phyloP scores from a whole-genome alignment of 148 eudicot genomes.

The Limonium bicolor region DNA sequence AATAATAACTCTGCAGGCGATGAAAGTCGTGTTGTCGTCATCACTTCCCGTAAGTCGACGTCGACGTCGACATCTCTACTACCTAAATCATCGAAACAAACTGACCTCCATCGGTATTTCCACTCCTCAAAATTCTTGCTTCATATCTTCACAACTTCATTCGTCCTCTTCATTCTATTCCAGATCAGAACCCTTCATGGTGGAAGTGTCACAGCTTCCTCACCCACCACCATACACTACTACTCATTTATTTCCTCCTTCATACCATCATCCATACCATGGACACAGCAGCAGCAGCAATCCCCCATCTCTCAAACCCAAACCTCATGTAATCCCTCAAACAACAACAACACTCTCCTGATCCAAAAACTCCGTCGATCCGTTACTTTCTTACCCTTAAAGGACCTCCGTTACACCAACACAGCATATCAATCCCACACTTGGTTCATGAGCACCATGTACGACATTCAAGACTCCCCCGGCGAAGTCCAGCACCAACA shows the following conservation, averaged over 20 bases:
- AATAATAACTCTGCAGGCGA: too few relatives aligned
- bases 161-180: background rate
- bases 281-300: background rate
- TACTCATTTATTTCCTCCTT: background rate
- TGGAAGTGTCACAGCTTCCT: too few relatives aligned
- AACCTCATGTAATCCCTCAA: too few relatives aligned
- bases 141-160: background rate
- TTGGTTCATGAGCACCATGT: constrained; percentile 88
- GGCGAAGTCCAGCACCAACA: constrained; percentile 59
- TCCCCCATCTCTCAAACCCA: too few relatives aligned
- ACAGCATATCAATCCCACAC: constrained; percentile 53
- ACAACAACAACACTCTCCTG: too few relatives aligned
- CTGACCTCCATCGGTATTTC: background rate
- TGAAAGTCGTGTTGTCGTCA: too few relatives aligned
- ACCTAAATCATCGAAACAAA: too few relatives aligned
- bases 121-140: background rate
- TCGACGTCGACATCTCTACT: too few relatives aligned
- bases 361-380: constrained; percentile 30
- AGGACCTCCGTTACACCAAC: constrained; percentile 59
- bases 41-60: too few relatives aligned
- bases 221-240: background rate
- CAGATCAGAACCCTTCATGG: constrained; percentile 1
- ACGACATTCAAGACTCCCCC: constrained; percentile 40
- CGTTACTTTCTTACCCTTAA: constrained; percentile 62
- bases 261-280: background rate